Percentiles rank a stretch among this genome's conserved stretches.
These are phyloP conservation scores for Sporothrix protearum DNA, from an alignment of 2,329 filamentous ascomycete species.

Conservation along the genomic window DNA sequence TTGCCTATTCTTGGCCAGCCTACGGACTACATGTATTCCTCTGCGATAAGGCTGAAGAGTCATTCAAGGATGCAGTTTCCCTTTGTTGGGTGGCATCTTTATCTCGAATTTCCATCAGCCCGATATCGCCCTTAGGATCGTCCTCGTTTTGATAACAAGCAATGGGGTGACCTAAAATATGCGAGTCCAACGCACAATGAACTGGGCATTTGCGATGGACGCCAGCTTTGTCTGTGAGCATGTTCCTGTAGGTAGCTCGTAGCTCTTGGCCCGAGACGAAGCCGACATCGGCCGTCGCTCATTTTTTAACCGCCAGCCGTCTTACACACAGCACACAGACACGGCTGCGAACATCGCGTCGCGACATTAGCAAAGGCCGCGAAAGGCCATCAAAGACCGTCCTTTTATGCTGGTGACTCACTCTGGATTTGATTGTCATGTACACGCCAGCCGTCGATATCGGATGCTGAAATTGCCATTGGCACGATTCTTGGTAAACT, in stretches of 20 bases:
- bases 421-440: neutral
- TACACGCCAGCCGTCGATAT: neutral
- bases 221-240: neutral
- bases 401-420: neutral
- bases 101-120: neutral
- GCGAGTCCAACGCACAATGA: neutral
- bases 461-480: neutral
- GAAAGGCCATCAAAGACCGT: neutral
- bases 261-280: neutral
- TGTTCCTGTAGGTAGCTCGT: no score
- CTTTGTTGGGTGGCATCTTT: neutral
- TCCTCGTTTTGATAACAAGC: neutral
- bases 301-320: neutral
- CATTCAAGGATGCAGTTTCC: neutral
- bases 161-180: neutral
- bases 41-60: constrained; percentile 16
- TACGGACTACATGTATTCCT: neutral
- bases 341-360: neutral
- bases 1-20: neutral
- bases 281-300: constrained; percentile 11
- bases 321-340: neutral
- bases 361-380: neutral
- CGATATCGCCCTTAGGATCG: constrained; percentile 6
- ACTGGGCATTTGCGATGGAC: neutral
- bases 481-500: neutral